These are phyloP conservation scores for Arachnomyces sp. DNA, from an alignment of 2,329 filamentous ascomycete genomes.

Conservation along the genomic window DNA sequence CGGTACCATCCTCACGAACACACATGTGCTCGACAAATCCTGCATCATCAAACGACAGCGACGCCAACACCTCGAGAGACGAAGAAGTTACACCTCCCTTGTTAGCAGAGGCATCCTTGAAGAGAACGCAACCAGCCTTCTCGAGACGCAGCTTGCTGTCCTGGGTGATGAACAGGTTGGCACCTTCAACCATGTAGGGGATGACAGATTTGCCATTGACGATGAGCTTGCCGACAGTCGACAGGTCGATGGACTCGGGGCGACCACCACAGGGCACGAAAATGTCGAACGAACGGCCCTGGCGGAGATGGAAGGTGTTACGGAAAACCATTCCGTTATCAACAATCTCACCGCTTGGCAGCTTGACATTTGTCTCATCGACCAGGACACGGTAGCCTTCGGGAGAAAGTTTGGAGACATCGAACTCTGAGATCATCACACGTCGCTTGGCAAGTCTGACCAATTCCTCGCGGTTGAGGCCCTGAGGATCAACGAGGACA, in stretches of 20 bases:
- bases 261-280: slow-evolving; percentile 96
- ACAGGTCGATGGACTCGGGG: slow-evolving; percentile 91
- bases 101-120: slow-evolving; percentile 97
- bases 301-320: slow-evolving; percentile 90
- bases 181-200: slow-evolving; percentile 94
- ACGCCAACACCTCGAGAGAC: slow-evolving; percentile 90
- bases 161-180: slow-evolving; percentile 97
- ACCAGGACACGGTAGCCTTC: slow-evolving; percentile 87
- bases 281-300: slow-evolving; percentile 67
- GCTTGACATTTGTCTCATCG: slow-evolving; percentile 80
- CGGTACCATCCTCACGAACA: slow-evolving; percentile 64
- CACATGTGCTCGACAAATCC: slow-evolving; percentile 94
- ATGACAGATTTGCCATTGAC: slow-evolving; percentile 78
- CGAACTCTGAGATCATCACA: slow-evolving; percentile 83
- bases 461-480: slow-evolving; percentile 77
- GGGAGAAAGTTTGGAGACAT: slow-evolving; percentile 73
- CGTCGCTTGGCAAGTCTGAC: slow-evolving; percentile 76
- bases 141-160: slow-evolving; percentile 94
- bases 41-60: slow-evolving; percentile 84
- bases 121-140: slow-evolving; percentile 87
- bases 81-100: slow-evolving; percentile 98
- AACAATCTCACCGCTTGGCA: slow-evolving; percentile 79
- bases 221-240: slow-evolving; percentile 80
- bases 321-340: slow-evolving; percentile 92
- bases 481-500: slow-evolving; percentile 87